These are phyloP conservation scores for Glycine latifolia DNA, from an alignment of 306 rosid species.

Conservation along the genomic window DNA sequence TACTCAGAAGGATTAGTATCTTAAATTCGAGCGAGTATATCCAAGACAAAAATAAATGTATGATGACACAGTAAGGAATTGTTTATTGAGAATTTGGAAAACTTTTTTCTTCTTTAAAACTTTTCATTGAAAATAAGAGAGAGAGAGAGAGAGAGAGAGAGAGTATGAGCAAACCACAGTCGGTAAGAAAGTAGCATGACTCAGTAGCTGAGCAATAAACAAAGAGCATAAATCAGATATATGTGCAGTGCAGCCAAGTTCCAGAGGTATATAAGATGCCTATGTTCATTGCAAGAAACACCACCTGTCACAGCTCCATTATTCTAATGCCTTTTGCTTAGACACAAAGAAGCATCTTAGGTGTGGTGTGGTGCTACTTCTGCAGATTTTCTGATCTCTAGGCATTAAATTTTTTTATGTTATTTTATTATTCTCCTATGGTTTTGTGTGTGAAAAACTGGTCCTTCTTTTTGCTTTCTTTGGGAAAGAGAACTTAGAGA, in stretches of 20 bases:
- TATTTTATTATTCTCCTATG: constrained; percentile 46
- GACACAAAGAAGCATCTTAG: constrained; percentile 59
- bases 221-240: constrained; percentile 37
- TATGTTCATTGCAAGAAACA: constrained; percentile 46
- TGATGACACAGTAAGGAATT: background rate
- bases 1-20: no score
- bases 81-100: background rate
- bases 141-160: background rate
- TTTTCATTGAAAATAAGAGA: background rate
- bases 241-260: constrained; percentile 41
- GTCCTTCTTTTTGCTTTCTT: constrained; percentile 8
- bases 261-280: constrained; percentile 41
- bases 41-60: background rate
- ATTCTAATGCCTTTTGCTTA: constrained; percentile 48
- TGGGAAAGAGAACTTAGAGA: no score
- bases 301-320: constrained; percentile 17
- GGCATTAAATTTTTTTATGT: constrained; percentile 46
- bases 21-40: no score
- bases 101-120: constrained; percentile 23
- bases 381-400: constrained; percentile 62
- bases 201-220: constrained; percentile 38
- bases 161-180: constrained; percentile 3
- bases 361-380: constrained; percentile 50
- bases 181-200: constrained; percentile 22
- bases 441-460: background rate